Conservation (phyloP, 179 eudicot genomes). For the Spergularia azorica region DNA sequence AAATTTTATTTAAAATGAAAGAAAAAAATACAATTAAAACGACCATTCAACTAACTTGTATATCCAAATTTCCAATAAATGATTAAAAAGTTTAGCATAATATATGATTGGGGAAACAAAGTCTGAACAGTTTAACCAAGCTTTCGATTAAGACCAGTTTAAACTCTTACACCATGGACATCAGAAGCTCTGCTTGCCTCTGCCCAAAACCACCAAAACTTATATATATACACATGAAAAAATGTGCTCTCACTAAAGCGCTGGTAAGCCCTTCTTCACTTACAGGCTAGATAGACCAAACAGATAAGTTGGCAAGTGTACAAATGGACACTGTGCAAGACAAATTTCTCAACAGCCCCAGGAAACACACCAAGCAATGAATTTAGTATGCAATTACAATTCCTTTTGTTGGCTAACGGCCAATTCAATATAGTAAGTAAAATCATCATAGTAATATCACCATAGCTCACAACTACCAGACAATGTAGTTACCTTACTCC, state of each 20-base stretch:
- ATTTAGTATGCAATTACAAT: not conserved
- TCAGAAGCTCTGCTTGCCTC: no score
- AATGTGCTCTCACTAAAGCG: no score
- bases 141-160: not conserved
- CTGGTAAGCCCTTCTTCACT: no score
- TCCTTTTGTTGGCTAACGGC: not conserved
- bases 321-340: not conserved
- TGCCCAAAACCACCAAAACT: no score
- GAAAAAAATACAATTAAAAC: no score
- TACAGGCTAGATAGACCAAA: not conserved
- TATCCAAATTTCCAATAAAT: no score
- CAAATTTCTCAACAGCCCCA: not conserved
- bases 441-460: not conserved
- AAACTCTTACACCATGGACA: not conserved
- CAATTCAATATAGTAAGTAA: not conserved
- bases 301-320: not conserved
- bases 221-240: no score
- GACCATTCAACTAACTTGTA: no score
- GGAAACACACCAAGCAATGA: not conserved
- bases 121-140: not conserved
- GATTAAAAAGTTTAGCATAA: no score
- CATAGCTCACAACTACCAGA: slow-evolving; percentile 9
- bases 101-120: no score
- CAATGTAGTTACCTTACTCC: slow-evolving; percentile 79
- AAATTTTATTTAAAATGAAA: no score